Evolutionary conservation across 1,284 basidiomycete species (phyloP).

Genomic region (Papiliotrema terrestris): DNA sequence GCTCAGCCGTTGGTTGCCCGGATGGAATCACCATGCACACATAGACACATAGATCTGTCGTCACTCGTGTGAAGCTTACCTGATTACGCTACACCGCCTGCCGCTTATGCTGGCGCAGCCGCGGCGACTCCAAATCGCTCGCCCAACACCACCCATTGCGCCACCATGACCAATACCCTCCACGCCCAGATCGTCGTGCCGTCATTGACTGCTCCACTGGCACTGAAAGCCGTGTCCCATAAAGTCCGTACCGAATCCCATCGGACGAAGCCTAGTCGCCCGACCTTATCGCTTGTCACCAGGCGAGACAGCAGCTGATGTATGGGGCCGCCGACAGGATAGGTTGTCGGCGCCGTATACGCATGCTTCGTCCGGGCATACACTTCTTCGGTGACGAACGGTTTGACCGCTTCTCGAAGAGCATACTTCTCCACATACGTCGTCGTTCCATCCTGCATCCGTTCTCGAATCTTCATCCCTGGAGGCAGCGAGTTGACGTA

Average conservation of each 20-base stretch:
- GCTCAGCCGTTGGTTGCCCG: too few relatives aligned
- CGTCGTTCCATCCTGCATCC: slow-evolving; percentile 1
- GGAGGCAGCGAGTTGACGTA: slow-evolving; percentile 48
- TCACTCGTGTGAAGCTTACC: too few relatives aligned
- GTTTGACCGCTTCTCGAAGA: slow-evolving; percentile 49
- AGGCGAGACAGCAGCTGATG: slow-evolving; percentile 16
- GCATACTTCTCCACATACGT: slow-evolving; percentile 50
- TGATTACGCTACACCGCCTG: too few relatives aligned
- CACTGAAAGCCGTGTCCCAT: slow-evolving; percentile 17
- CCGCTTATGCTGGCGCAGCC: too few relatives aligned
- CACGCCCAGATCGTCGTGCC: slow-evolving; percentile 6
- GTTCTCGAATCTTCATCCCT: slow-evolving; percentile 7
- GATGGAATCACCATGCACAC: too few relatives aligned
- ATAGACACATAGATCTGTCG: too few relatives aligned
- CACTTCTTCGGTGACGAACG: slow-evolving; percentile 33
- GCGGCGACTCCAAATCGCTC: slow-evolving; percentile 10
- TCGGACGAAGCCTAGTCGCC: slow-evolving; percentile 24
- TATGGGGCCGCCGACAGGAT: slow-evolving; percentile 16
- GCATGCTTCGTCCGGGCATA: slow-evolving; percentile 25
- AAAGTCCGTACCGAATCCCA: slow-evolving; percentile 16
- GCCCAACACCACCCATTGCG: slow-evolving; percentile 14
- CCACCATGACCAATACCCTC: slow-evolving; percentile 10
- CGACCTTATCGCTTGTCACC: slow-evolving; percentile 23
- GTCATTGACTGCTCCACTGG: background rate
- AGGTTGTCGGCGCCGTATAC: slow-evolving; percentile 25